Percentiles rank a stretch among this genome's conserved stretches.
phyloP scores from a whole-genome alignment of 129 eudicot genomes.

The Rutidosis leptorrhynchoides region DNA sequence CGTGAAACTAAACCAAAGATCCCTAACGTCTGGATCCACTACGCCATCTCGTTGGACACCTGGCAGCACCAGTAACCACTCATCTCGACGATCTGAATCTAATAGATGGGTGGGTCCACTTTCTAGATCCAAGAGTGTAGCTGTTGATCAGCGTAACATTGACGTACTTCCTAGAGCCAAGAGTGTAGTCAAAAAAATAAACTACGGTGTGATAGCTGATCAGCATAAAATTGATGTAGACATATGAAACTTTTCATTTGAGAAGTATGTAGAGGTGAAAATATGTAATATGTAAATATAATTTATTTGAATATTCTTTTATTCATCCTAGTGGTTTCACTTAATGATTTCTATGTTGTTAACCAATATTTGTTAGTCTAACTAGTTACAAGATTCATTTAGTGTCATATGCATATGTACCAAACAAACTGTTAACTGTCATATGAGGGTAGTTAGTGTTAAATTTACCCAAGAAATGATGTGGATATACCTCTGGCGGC shows the following conservation, averaged over 20 bases:
- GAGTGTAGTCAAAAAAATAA: slow-evolving; percentile 2
- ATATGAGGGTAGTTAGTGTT: not conserved
- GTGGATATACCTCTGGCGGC: slow-evolving; percentile 45
- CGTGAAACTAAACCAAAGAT: slow-evolving; percentile 39
- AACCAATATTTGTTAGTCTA: not conserved
- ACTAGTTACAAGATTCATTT: not conserved
- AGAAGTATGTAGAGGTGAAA: slow-evolving; percentile 13
- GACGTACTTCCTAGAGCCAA: slow-evolving; percentile 19
- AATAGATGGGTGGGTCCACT: slow-evolving; percentile 19
- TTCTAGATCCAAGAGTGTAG: slow-evolving; percentile 2
- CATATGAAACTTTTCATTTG: slow-evolving; percentile 38
- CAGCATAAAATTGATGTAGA: slow-evolving; percentile 36
- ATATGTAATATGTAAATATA: slow-evolving; percentile 2
- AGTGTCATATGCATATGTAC: not conserved
- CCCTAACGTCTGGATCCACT: slow-evolving; percentile 36
- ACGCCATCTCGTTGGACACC: slow-evolving; percentile 34
- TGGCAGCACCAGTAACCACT: slow-evolving; percentile 27
- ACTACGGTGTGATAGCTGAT: slow-evolving; percentile 16
- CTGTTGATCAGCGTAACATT: slow-evolving; percentile 30
- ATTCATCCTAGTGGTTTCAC: not conserved
- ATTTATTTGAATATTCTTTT: not conserved
- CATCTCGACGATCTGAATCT: slow-evolving; percentile 29
- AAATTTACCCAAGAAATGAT: not conserved
- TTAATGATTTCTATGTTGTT: not conserved
- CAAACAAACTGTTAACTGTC: not conserved